Evolutionary conservation across 148 eudicot genomes (phyloP).

Genomic region (Vaccinium macrocarpon): DNA sequence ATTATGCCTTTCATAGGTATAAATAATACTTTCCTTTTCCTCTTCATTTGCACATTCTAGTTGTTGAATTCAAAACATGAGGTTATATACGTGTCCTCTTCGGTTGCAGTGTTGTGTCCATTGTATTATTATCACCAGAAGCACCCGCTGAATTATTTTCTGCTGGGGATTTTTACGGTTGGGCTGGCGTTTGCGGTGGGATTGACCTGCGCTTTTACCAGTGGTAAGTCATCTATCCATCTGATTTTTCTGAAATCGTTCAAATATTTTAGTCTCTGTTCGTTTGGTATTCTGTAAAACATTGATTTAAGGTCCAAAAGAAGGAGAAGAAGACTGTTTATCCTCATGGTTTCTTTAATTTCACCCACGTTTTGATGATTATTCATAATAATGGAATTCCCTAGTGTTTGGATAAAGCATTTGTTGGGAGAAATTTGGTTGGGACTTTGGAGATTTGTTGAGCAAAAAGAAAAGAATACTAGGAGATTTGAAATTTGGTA

Average conservation of each 20-base stretch:
- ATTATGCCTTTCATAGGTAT: slow-evolving; percentile 64
- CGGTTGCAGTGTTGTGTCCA: slow-evolving; percentile 43
- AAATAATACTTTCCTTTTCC: not conserved
- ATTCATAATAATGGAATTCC: too few relatives aligned
- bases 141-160: slow-evolving; percentile 44
- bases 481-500: too few relatives aligned
- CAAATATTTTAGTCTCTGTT: too few relatives aligned
- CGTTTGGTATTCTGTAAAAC: not conserved
- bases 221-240: slow-evolving; percentile 27
- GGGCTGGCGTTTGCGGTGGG: slow-evolving; percentile 45
- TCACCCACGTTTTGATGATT: not conserved
- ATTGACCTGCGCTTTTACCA: slow-evolving; percentile 45
- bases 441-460: too few relatives aligned
- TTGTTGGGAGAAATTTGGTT: too few relatives aligned
- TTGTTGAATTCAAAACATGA: too few relatives aligned
- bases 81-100: not conserved
- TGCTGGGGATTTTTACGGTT: slow-evolving; percentile 45
- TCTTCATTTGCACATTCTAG: not conserved
- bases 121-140: slow-evolving; percentile 39
- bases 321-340: not conserved
- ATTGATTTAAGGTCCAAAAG: not conserved
- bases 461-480: too few relatives aligned
- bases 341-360: not conserved
- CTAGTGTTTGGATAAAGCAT: too few relatives aligned
- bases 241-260: not conserved